phyloP scores from a whole-genome alignment of 1,284 basidiomycete genomes.

The Puccinia triticina region DNA sequence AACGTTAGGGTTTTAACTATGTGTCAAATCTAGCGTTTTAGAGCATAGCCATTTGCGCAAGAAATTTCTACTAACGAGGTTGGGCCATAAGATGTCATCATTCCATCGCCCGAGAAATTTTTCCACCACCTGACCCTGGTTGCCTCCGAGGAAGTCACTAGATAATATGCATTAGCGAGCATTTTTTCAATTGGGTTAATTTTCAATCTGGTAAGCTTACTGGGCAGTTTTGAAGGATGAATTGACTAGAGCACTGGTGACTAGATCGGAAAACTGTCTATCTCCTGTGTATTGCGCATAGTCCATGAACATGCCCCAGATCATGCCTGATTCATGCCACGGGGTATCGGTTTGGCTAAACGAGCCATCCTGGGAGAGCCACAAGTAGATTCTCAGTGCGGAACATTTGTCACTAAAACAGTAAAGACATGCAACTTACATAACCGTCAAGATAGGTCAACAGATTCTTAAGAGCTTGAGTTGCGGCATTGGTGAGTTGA shows the following conservation, averaged over 20 bases:
- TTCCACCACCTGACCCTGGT: conserved; percentile 10
- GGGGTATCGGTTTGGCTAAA: conserved; percentile 34
- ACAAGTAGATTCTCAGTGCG: background rate
- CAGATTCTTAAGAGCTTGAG: conserved; percentile 37
- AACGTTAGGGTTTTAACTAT: background rate
- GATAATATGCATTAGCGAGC: background rate
- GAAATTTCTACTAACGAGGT: conserved; percentile 18
- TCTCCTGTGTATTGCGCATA: conserved; percentile 47
- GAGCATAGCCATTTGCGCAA: background rate
- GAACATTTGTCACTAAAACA: background rate
- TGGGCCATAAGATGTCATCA: conserved; percentile 43
- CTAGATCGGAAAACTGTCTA: conserved; percentile 16
- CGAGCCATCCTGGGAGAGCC: background rate
- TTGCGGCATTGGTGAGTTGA: conserved; percentile 20
- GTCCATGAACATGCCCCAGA: conserved; percentile 42
- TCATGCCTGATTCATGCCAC: conserved; percentile 50
- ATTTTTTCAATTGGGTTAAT: background rate
- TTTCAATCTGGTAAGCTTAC: background rate
- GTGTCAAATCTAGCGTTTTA: background rate
- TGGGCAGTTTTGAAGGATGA: conserved; percentile 27
- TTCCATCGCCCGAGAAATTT: conserved; percentile 39
- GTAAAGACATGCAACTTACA: background rate
- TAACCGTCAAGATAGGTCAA: conserved; percentile 13
- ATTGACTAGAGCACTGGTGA: conserved; percentile 31
- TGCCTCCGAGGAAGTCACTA: conserved; percentile 41